Conservation (phyloP, 805 yeast species). For the Phaffomyces opuntiae region DNA sequence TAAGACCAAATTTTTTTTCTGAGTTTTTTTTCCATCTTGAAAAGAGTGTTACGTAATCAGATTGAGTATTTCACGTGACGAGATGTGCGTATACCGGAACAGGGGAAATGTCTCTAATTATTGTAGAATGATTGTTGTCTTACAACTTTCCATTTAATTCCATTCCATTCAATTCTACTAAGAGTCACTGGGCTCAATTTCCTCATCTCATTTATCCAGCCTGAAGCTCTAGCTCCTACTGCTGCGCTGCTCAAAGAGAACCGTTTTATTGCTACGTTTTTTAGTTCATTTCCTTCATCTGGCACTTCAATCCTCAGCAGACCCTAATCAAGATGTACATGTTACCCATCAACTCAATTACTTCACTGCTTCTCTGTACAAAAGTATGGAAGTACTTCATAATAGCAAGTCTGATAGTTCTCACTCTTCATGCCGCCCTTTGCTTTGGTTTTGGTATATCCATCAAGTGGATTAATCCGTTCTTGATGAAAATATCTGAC, state of each 20-base stretch:
- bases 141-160: too few relatives aligned
- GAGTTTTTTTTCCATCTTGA: not conserved
- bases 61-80: too few relatives aligned
- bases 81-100: too few relatives aligned
- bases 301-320: not conserved
- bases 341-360: not conserved
- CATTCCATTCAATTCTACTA: too few relatives aligned
- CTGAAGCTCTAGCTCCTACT: too few relatives aligned
- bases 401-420: not conserved
- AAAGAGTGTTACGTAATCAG: not conserved
- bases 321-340: not conserved
- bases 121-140: too few relatives aligned
- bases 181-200: too few relatives aligned
- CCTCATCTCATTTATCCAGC: too few relatives aligned
- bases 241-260: too few relatives aligned
- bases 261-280: not conserved
- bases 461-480: conserved; percentile 24
- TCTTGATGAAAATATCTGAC: conserved; percentile 17
- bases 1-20: not conserved
- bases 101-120: too few relatives aligned
- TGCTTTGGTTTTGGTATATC: conserved; percentile 20
- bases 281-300: not conserved
- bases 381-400: not conserved
- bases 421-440: conserved; percentile 4
- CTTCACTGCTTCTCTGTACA: not conserved